These are phyloP conservation scores for Serendipita sp. DNA, from an alignment of 768 basidiomycete species.

Conservation along the genomic window DNA sequence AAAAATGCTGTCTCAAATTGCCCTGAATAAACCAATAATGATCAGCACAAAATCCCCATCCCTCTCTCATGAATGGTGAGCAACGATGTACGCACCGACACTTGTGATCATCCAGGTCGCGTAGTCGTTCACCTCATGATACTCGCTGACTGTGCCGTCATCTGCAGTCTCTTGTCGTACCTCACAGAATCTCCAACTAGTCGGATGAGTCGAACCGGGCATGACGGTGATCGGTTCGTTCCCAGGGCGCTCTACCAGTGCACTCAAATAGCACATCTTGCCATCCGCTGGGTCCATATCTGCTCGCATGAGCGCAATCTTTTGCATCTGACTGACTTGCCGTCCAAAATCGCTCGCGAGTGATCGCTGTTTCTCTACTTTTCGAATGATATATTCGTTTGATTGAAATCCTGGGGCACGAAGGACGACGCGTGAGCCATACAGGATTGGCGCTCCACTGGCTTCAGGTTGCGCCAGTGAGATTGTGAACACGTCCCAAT, in stretches of 20 bases:
- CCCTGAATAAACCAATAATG: constrained; percentile 28
- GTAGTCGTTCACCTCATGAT: constrained; percentile 89
- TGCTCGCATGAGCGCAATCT: constrained; percentile 77
- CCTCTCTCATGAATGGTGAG: not conserved
- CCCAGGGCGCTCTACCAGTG: constrained; percentile 20
- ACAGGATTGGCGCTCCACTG: constrained; percentile 75
- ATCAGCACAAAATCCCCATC: constrained; percentile 11
- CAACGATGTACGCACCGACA: constrained; percentile 42
- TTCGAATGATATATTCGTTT: constrained; percentile 73
- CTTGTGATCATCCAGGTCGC: constrained; percentile 93
- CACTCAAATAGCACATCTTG: constrained; percentile 69
- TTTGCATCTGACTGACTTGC: constrained; percentile 93
- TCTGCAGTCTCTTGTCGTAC: constrained; percentile 70
- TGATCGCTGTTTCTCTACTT: constrained; percentile 70
- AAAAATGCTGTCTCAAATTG: constrained; percentile 94
- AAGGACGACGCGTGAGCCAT: constrained; percentile 77
- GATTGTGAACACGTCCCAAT: constrained; percentile 9
- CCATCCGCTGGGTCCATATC: constrained; percentile 46
- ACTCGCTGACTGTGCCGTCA: constrained; percentile 52
- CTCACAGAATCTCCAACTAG: constrained; percentile 67
- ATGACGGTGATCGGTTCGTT: not conserved
- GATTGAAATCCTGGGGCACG: constrained; percentile 58
- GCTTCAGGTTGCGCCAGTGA: constrained; percentile 5
- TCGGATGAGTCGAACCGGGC: constrained; percentile 30
- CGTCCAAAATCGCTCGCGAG: constrained; percentile 80